phyloP scores from a whole-genome alignment of 2,329 filamentous ascomycete genomes.

The Botrytis byssoidea region DNA sequence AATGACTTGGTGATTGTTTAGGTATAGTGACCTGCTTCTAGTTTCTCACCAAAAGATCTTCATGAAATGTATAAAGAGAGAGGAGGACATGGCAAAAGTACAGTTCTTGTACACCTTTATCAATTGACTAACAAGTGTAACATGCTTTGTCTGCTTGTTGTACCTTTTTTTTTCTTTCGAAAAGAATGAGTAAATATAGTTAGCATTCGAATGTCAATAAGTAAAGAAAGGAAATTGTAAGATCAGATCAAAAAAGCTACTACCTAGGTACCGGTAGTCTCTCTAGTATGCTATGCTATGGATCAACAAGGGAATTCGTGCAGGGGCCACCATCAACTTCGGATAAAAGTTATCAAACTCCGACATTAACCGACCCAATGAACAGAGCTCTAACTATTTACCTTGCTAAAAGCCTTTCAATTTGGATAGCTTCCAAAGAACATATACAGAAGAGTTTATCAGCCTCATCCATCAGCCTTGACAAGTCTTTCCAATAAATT shows the following conservation, averaged over 20 bases:
- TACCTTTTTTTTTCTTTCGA: neutral
- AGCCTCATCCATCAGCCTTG: constrained; percentile 23
- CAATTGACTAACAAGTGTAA: neutral
- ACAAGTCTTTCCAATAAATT: constrained; percentile 1
- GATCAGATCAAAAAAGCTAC: neutral
- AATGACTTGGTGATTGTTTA: neutral
- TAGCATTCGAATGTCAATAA: neutral
- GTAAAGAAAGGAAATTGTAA: neutral
- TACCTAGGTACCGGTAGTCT: too few relatives aligned
- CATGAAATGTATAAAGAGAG: neutral
- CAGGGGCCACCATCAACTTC: neutral
- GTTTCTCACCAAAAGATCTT: neutral
- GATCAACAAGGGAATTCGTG: neutral
- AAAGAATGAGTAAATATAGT: neutral
- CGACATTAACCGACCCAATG: constrained; percentile 9
- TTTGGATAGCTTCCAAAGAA: constrained; percentile 15
- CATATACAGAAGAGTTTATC: constrained; percentile 12
- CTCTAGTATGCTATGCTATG: too few relatives aligned
- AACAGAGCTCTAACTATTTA: neutral
- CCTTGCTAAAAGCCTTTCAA: constrained; percentile 16
- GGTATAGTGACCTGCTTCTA: neutral
- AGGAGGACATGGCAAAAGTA: neutral
- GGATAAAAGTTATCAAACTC: constrained; percentile 3
- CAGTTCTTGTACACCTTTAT: neutral
- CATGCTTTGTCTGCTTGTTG: neutral